Evolutionary conservation across 805 yeast species (phyloP).

Genomic region (Lipomyces yamanashiensis): DNA sequence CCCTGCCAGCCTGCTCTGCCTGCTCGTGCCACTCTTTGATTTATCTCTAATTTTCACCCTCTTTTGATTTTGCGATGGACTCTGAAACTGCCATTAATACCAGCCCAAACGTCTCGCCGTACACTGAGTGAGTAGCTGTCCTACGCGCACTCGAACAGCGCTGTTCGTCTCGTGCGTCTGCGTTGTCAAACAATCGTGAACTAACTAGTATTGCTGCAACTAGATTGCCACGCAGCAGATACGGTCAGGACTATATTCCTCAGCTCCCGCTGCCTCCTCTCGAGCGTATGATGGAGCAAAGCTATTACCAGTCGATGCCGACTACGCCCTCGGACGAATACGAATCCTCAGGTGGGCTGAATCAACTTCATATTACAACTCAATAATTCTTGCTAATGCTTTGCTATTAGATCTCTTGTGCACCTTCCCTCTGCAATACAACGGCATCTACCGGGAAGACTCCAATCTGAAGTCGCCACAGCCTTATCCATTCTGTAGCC

Average conservation of each 20-base stretch:
- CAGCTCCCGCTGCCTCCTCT: background rate
- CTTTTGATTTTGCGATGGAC: too few species aligned
- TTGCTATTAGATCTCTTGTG: background rate
- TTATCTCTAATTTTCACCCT: too few species aligned
- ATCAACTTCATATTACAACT: background rate
- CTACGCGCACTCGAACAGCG: too few species aligned
- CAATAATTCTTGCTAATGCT: background rate
- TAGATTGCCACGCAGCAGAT: too few species aligned
- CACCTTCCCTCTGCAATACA: constrained; percentile 2
- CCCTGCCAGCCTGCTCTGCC: background rate
- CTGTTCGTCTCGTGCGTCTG: too few species aligned
- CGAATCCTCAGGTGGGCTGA: constrained; percentile 3
- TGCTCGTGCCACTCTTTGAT: background rate
- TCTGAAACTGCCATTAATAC: too few species aligned
- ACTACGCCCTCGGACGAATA: constrained; percentile 18
- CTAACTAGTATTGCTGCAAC: too few species aligned
- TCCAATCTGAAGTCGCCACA: background rate
- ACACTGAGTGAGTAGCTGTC: too few species aligned
- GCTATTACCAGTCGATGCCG: constrained; percentile 19
- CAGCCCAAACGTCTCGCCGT: too few species aligned
- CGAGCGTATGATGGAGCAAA: background rate
- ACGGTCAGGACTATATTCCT: too few species aligned
- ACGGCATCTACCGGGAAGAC: constrained; percentile 2
- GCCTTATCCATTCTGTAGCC: constrained; percentile 4
- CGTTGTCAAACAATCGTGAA: too few species aligned